A percentile compares a stretch with the other conserved stretches of the same genome.
These are phyloP conservation scores for Arthrobotrys conoides DNA, from an alignment of 2,329 filamentous ascomycete species.

Conservation along the genomic window DNA sequence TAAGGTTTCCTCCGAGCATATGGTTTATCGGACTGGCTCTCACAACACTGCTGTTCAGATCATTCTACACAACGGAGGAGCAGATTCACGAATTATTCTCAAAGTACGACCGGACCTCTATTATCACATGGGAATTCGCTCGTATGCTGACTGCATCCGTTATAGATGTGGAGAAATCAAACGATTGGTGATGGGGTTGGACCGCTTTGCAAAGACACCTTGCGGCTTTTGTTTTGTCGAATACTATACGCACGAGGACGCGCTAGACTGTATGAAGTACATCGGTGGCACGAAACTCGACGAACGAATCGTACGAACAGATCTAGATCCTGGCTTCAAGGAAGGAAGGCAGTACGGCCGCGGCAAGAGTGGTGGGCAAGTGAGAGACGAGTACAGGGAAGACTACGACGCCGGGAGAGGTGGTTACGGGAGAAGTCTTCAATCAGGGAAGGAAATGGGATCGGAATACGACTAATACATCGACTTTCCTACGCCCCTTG, in stretches of 20 bases:
- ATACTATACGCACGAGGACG: constrained; percentile 98
- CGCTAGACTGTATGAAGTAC: constrained; percentile 98
- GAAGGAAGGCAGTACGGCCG: constrained; percentile 94
- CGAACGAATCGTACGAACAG: constrained; percentile 94
- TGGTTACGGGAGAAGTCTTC: constrained; percentile 76
- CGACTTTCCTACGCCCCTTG: background rate
- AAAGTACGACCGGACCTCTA: constrained; percentile 72
- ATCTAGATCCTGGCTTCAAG: constrained; percentile 94
- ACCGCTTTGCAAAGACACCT: constrained; percentile 96
- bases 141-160: constrained; percentile 8
- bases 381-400: constrained; percentile 96
- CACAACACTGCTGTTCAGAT: constrained; percentile 70
- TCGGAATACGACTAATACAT: constrained; percentile 48
- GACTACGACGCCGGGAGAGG: constrained; percentile 96
- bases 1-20: constrained; percentile 69
- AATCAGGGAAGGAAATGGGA: constrained; percentile 57
- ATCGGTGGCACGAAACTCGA: constrained; percentile 98
- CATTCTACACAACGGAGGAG: constrained; percentile 98
- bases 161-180: constrained; percentile 91
- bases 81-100: constrained; percentile 97
- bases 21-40: constrained; percentile 56
- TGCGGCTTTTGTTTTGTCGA: constrained; percentile 99
- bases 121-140: constrained; percentile 53
- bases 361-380: constrained; percentile 84
- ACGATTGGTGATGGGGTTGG: constrained; percentile 95